Evolutionary conservation across 1,139 yeast species (phyloP).

Genomic region (Sugiyamaella neomexicana): DNA sequence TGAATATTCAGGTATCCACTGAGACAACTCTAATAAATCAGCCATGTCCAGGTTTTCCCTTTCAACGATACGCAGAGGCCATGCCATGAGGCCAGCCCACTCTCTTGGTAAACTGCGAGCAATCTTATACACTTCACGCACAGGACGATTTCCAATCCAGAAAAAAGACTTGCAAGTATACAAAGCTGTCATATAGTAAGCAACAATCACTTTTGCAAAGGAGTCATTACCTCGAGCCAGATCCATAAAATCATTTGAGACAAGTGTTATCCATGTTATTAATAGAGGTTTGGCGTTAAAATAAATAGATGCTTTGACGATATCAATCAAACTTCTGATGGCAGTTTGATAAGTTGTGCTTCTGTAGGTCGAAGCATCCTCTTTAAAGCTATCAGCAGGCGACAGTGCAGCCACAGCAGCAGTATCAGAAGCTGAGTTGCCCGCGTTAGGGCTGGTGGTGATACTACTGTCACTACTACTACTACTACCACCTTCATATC

Average conservation of each 20-base stretch:
- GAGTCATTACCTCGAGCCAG: constrained; percentile 26
- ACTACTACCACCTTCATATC: background rate
- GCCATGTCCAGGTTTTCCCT: constrained; percentile 1
- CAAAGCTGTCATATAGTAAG: constrained; percentile 26
- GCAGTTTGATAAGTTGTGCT: constrained; percentile 9
- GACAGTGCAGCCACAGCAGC: background rate
- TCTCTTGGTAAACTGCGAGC: constrained; percentile 20
- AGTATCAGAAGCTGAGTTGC: background rate
- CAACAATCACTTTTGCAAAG: constrained; percentile 27
- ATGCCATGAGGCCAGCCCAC: constrained; percentile 23
- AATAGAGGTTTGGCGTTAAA: constrained; percentile 15
- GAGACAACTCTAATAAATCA: constrained; percentile 12
- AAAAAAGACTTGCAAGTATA: constrained; percentile 22
- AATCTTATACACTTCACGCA: constrained; percentile 21
- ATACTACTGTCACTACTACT: background rate
- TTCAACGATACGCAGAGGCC: constrained; percentile 22
- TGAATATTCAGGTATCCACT: constrained; percentile 4
- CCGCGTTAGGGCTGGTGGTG: background rate
- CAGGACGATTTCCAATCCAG: constrained; percentile 29
- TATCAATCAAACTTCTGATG: constrained; percentile 12
- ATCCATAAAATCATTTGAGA: constrained; percentile 25
- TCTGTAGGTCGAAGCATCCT: background rate
- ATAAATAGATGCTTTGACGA: constrained; percentile 12
- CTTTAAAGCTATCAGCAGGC: background rate
- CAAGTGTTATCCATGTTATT: constrained; percentile 26